These are phyloP conservation scores for Aspergillus fijiensis DNA, from an alignment of 2,329 filamentous ascomycete genomes.

Conservation along the genomic window DNA sequence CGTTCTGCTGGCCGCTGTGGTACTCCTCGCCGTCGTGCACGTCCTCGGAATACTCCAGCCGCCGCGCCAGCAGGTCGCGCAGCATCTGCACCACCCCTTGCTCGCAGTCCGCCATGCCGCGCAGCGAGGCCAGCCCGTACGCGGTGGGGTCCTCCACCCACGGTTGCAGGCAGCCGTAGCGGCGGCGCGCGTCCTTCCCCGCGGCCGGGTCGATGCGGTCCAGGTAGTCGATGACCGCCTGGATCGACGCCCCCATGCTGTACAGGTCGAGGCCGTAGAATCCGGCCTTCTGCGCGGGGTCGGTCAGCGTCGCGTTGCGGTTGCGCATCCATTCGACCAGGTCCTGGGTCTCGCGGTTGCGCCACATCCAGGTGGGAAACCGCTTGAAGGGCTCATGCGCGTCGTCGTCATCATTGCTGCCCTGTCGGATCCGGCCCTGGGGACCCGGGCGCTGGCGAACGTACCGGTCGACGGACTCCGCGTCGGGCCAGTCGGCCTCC, in stretches of 20 bases:
- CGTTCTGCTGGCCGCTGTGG: conserved; percentile 53
- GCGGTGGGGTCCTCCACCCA: conserved; percentile 52
- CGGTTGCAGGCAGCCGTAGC: conserved; percentile 49
- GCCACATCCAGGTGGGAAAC: conserved; percentile 59
- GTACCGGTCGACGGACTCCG: conserved; percentile 52
- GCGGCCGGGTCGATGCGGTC: conserved; percentile 47
- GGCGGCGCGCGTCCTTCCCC: conserved; percentile 44
- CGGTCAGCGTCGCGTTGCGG: conserved; percentile 39
- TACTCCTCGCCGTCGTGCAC: conserved; percentile 47
- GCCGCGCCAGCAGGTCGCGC: conserved; percentile 43
- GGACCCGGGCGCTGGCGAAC: conserved; percentile 47
- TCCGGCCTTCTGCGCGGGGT: conserved; percentile 32
- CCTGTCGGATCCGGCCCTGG: conserved; percentile 30
- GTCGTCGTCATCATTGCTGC: conserved; percentile 17
- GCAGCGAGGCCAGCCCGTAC: conserved; percentile 48
- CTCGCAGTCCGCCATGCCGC: conserved; percentile 50
- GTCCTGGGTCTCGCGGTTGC: conserved; percentile 52
- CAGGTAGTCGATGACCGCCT: conserved; percentile 51
- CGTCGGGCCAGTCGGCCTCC: conserved; percentile 57
- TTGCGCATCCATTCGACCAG: conserved; percentile 54
- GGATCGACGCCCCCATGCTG: conserved; percentile 49
- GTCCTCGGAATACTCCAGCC: conserved; percentile 42
- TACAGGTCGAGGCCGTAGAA: conserved; percentile 57
- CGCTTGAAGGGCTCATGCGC: conserved; percentile 46
- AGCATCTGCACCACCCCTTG: conserved; percentile 48